Conservation (phyloP, 768 basidiomycete genomes). For the Tulasnella sp. region DNA sequence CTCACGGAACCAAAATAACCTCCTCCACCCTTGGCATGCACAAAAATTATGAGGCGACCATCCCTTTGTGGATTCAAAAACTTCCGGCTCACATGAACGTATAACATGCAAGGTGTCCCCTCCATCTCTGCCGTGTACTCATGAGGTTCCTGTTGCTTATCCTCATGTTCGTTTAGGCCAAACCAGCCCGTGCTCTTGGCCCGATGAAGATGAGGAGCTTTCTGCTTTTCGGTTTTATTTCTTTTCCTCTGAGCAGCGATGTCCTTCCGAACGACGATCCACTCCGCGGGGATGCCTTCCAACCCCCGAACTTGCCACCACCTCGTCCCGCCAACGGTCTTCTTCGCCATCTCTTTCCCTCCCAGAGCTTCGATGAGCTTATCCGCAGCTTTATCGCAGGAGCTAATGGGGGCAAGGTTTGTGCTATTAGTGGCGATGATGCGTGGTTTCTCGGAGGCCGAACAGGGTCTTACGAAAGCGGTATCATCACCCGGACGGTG, state of each 20-base stretch:
- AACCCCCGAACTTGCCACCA: conserved; percentile 97
- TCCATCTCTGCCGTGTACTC: conserved; percentile 26
- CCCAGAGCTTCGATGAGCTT: conserved; percentile 69
- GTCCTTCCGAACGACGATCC: conserved; percentile 31
- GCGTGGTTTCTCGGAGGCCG: background rate
- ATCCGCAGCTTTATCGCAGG: conserved; percentile 24
- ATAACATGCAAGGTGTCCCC: conserved; percentile 28
- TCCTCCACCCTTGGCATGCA: conserved; percentile 1
- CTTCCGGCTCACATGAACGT: conserved; percentile 21
- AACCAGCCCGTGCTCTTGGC: conserved; percentile 1
- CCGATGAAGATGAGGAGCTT: conserved; percentile 19
- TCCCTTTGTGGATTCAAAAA: background rate
- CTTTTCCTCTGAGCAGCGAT: conserved; percentile 20
- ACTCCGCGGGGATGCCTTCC: conserved; percentile 55
- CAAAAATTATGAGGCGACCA: background rate
- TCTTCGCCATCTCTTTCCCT: conserved; percentile 56
- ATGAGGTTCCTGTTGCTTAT: conserved; percentile 9
- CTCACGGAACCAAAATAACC: conserved; percentile 15
- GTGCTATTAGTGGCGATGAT: conserved; percentile 20
- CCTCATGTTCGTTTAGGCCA: background rate
- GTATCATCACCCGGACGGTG: conserved; percentile 27
- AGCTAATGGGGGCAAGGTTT: conserved; percentile 22
- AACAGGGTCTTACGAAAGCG: conserved; percentile 17
- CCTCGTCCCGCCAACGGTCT: conserved; percentile 75
- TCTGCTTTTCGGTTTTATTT: conserved; percentile 19